Percentiles rank a stretch among this genome's conserved stretches.
These are phyloP conservation scores for Ogataea salicorniae DNA, from an alignment of 805 yeast species.

Conservation along the genomic window DNA sequence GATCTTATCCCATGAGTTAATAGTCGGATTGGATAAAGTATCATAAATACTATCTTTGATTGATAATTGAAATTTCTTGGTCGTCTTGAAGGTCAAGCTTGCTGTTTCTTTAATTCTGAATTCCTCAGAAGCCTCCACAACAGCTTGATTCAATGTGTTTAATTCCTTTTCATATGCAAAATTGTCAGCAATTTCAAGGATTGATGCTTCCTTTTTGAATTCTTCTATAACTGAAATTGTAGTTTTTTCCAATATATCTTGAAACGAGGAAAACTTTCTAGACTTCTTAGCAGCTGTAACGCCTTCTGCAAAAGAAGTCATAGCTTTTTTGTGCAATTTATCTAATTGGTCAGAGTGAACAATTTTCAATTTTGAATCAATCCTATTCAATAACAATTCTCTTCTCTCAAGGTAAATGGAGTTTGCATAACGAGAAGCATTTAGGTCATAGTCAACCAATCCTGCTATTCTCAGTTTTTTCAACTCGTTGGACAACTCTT, in stretches of 20 bases:
- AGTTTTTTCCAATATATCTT: conserved; percentile 24
- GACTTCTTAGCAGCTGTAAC: conserved; percentile 23
- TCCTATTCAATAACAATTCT: conserved; percentile 38
- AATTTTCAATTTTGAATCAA: conserved; percentile 42
- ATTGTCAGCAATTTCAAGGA: conserved; percentile 28
- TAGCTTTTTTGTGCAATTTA: conserved; percentile 31
- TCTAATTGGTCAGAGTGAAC: conserved; percentile 40
- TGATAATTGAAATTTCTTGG: conserved; percentile 41
- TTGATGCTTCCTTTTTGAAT: conserved; percentile 31
- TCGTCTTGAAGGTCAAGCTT: conserved; percentile 36
- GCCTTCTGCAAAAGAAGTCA: conserved; percentile 26
- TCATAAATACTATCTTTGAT: conserved; percentile 49
- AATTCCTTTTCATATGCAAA: conserved; percentile 32
- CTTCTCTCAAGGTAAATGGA: conserved; percentile 65
- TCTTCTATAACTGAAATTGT: conserved; percentile 10
- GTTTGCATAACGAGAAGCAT: conserved; percentile 71
- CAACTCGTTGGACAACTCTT: conserved; percentile 39
- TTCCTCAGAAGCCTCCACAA: conserved; percentile 28
- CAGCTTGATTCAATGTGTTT: conserved; percentile 26
- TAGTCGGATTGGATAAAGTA: conserved; percentile 44
- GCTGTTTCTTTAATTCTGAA: conserved; percentile 37
- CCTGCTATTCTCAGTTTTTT: conserved; percentile 40
- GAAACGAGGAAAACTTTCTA: conserved; percentile 13
- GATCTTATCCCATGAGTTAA: conserved; percentile 58
- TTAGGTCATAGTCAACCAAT: conserved; percentile 52